phyloP scores from a whole-genome alignment of 2,329 filamentous ascomycete genomes.

The Beauveria sp. region DNA sequence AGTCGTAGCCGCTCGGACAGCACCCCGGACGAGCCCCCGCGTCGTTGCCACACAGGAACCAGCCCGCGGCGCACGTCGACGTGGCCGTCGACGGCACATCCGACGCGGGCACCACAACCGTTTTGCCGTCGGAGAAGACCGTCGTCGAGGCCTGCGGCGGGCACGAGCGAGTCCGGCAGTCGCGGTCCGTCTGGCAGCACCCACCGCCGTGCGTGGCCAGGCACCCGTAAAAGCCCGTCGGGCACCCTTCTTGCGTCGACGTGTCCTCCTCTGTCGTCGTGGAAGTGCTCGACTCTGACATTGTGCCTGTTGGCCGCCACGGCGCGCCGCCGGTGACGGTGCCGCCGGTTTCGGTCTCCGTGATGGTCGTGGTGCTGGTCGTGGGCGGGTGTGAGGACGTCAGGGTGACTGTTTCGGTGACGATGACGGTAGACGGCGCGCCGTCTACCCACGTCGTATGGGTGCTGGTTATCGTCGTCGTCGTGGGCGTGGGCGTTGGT shows the following conservation, averaged over 20 bases:
- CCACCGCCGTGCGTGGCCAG: slow-evolving; percentile 73
- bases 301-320: slow-evolving; percentile 38
- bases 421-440: slow-evolving; percentile 32
- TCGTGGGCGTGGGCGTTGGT: slow-evolving; percentile 9
- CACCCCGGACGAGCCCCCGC: slow-evolving; percentile 66
- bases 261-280: slow-evolving; percentile 31
- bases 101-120: slow-evolving; percentile 57
- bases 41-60: slow-evolving; percentile 60
- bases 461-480: slow-evolving; percentile 31
- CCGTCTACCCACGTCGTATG: slow-evolving; percentile 29
- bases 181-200: slow-evolving; percentile 80
- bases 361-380: slow-evolving; percentile 29
- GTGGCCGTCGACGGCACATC: slow-evolving; percentile 35
- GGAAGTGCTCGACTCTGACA: slow-evolving; percentile 16
- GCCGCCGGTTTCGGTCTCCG: slow-evolving; percentile 23
- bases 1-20: slow-evolving; percentile 71
- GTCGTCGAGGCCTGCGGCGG: slow-evolving; percentile 53
- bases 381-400: slow-evolving; percentile 29
- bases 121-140: slow-evolving; percentile 60
- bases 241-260: slow-evolving; percentile 48
- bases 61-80: slow-evolving; percentile 64
- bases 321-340: slow-evolving; percentile 37
- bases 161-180: slow-evolving; percentile 78
- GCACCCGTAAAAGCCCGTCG: slow-evolving; percentile 88
- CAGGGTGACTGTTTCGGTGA: slow-evolving; percentile 29